Conservation (phyloP, 805 yeast species). For the Wickerhamomyces chambardii region DNA sequence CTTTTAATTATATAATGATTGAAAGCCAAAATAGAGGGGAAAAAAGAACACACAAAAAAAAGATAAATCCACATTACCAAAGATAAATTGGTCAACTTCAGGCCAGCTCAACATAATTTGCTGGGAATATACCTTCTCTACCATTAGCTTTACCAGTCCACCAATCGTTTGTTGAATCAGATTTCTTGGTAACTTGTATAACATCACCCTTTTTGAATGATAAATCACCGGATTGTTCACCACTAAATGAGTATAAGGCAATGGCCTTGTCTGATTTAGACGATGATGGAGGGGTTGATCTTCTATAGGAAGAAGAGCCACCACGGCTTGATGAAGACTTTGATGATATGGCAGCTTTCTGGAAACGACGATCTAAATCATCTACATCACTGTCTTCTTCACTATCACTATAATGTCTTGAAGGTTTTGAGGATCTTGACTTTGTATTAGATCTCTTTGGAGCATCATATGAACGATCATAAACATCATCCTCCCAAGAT, state of each 20-base stretch:
- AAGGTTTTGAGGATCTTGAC: no score
- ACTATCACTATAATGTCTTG: constrained; percentile 1
- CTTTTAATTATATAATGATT: no score
- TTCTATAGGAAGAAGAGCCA: no score
- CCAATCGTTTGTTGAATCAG: constrained; percentile 93
- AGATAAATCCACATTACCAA: no score
- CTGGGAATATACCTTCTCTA: constrained; percentile 90
- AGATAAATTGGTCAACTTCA: no score
- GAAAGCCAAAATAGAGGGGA: no score
- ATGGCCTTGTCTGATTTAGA: constrained; percentile 65
- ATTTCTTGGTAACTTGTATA: constrained; percentile 75
- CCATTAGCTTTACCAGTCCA: constrained; percentile 94
- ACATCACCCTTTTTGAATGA: constrained; percentile 93
- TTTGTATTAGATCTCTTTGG: constrained; percentile 7
- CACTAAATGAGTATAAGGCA: constrained; percentile 82
- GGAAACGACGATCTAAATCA: constrained; percentile 28
- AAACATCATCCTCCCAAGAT: constrained; percentile 87
- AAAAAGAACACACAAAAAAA: no score
- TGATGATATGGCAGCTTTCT: constrained; percentile 22
- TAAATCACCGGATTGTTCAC: constrained; percentile 90
- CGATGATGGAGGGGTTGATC: no score
- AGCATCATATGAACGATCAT: constrained; percentile 44
- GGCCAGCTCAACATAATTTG: constrained; percentile 82
- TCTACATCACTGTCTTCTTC: constrained; percentile 19
- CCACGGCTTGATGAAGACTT: no score